These are phyloP conservation scores for Aciculosporium take DNA, from an alignment of 2,329 filamentous ascomycete genomes.

Conservation along the genomic window DNA sequence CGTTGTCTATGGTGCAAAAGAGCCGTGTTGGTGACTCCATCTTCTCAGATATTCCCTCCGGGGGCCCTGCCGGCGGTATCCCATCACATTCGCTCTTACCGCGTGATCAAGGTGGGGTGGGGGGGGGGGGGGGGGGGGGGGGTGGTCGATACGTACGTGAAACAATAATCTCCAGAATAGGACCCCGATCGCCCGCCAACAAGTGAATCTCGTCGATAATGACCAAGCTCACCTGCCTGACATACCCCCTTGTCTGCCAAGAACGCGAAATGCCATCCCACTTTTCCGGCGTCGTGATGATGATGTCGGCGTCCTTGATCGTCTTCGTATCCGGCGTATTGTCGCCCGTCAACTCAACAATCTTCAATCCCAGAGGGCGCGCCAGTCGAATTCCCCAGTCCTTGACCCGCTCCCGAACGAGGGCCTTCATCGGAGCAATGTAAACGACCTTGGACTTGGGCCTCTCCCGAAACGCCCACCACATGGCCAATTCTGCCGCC, in stretches of 20 bases:
- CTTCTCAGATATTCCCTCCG: no score
- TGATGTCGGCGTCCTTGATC: slow-evolving; percentile 91
- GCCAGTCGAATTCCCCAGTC: slow-evolving; percentile 83
- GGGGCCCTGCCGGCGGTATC: no score
- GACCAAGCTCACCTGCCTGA: slow-evolving; percentile 84
- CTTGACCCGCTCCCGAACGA: slow-evolving; percentile 89
- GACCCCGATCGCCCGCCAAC: slow-evolving; percentile 88
- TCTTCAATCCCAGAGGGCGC: slow-evolving; percentile 66
- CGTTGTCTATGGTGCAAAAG: no score
- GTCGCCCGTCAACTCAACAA: slow-evolving; percentile 91
- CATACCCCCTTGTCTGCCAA: slow-evolving; percentile 96
- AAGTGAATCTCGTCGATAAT: slow-evolving; percentile 98
- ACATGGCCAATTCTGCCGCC: slow-evolving; percentile 92
- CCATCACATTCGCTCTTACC: no score
- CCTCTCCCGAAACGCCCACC: slow-evolving; percentile 94
- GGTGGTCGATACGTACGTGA: slow-evolving; percentile 31
- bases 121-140: no score
- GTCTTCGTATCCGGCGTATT: slow-evolving; percentile 95
- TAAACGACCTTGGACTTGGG: slow-evolving; percentile 97
- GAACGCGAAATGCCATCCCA: slow-evolving; percentile 99
- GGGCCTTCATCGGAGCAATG: slow-evolving; percentile 97
- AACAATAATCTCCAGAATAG: slow-evolving; percentile 95
- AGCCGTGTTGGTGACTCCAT: no score
- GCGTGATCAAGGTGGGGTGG: no score
- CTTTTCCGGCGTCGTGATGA: slow-evolving; percentile 98